phyloP scores from a whole-genome alignment of 257 asterid species.

The Vinca minor region DNA sequence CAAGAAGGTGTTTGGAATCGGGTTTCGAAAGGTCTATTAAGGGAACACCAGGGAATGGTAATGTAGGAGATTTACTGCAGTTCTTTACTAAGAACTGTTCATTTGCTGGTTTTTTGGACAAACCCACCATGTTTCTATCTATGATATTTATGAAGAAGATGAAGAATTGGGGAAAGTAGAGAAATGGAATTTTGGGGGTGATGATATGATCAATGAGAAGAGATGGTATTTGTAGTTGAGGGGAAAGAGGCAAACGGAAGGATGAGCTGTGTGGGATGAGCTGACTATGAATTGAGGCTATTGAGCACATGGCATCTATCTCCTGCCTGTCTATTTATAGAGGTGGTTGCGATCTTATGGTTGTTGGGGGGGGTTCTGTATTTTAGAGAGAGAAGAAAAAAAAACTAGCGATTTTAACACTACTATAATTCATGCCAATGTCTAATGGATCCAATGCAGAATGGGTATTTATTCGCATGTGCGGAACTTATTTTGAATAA shows the following conservation, averaged over 20 bases:
- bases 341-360: background rate
- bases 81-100: conserved; percentile 25
- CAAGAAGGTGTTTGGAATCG: conserved; percentile 49
- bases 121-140: conserved; percentile 28
- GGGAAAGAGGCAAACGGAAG: conserved; percentile 7
- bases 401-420: no score
- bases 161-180: background rate
- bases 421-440: no score
- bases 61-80: conserved; percentile 24
- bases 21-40: conserved; percentile 67
- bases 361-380: no score
- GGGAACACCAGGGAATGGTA: conserved; percentile 39
- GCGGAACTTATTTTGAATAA: no score
- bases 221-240: background rate
- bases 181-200: background rate
- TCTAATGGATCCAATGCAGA: no score
- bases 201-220: background rate
- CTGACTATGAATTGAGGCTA: conserved; percentile 10
- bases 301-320: conserved; percentile 19
- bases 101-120: conserved; percentile 19
- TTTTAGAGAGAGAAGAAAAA: no score
- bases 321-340: conserved; percentile 23
- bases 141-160: background rate
- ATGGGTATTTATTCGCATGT: no score
- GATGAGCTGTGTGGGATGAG: conserved; percentile 11